Evolutionary conservation across 345 rosid species (phyloP).

Genomic region (Firmiana major): DNA sequence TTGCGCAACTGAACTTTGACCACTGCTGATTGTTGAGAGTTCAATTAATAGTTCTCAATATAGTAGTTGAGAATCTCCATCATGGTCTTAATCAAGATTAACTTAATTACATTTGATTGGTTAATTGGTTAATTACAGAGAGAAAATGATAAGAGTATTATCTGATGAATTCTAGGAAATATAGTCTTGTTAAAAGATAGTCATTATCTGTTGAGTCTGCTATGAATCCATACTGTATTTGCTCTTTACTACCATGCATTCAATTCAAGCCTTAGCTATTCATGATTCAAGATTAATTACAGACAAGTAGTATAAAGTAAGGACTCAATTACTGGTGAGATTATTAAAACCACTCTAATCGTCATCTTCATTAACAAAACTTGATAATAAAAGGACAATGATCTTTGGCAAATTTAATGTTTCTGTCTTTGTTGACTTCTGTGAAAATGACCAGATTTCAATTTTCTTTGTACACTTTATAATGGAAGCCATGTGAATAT

Average conservation of each 20-base stretch:
- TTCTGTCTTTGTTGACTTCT: neutral
- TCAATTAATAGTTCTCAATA: neutral
- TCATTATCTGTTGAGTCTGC: too few relatives aligned
- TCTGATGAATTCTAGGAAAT: too few relatives aligned
- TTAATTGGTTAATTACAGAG: neutral
- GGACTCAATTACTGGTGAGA: neutral
- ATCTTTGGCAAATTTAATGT: neutral
- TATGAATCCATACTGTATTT: too few relatives aligned
- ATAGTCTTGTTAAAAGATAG: too few relatives aligned
- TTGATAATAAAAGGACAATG: neutral
- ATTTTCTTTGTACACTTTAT: slow-evolving; percentile 12
- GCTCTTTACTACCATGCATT: too few relatives aligned
- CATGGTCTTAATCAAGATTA: neutral
- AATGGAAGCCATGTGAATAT: slow-evolving; percentile 33
- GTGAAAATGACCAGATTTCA: slow-evolving; percentile 19
- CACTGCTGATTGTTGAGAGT: neutral
- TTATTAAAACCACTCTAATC: neutral
- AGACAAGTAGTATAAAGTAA: too few relatives aligned
- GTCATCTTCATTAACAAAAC: neutral
- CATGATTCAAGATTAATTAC: too few relatives aligned
- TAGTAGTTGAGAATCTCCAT: too few relatives aligned
- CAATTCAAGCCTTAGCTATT: too few relatives aligned
- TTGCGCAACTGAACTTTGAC: slow-evolving; percentile 1
- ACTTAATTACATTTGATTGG: neutral
- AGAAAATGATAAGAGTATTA: too few relatives aligned